These are phyloP conservation scores for Boletus fagicola DNA, from an alignment of 768 basidiomycete species.

Conservation along the genomic window DNA sequence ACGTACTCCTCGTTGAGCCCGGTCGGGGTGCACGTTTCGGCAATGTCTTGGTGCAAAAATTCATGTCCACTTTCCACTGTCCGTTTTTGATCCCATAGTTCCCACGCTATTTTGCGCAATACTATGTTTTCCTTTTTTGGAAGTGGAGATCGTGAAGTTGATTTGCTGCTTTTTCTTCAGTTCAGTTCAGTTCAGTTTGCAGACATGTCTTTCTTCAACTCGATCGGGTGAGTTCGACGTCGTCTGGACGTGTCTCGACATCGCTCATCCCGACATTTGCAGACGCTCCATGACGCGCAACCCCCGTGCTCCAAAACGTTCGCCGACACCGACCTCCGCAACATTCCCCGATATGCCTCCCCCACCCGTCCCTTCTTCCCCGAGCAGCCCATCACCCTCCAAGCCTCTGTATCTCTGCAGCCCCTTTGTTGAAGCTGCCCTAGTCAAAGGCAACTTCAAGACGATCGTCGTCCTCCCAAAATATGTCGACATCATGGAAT, in stretches of 20 bases:
- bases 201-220: slow-evolving; percentile 83
- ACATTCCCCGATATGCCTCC: slow-evolving; percentile 49
- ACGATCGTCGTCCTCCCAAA: slow-evolving; percentile 96
- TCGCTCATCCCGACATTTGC: slow-evolving; percentile 9
- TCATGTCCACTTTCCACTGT: neutral
- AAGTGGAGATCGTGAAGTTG: neutral
- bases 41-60: slow-evolving; percentile 9
- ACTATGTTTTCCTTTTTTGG: slow-evolving; percentile 6
- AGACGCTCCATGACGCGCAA: slow-evolving; percentile 77
- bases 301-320: slow-evolving; percentile 67
- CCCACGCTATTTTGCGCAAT: slow-evolving; percentile 20
- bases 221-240: slow-evolving; percentile 57
- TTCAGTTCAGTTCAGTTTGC: too few species aligned
- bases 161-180: too few species aligned
- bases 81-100: slow-evolving; percentile 1
- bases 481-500: slow-evolving; percentile 94
- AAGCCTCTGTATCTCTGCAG: slow-evolving; percentile 89
- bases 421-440: slow-evolving; percentile 91
- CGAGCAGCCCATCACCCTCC: slow-evolving; percentile 21
- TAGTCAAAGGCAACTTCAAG: slow-evolving; percentile 98
- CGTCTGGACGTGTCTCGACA: neutral
- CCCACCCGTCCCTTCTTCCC: slow-evolving; percentile 42
- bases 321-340: slow-evolving; percentile 72
- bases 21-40: slow-evolving; percentile 15
- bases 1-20: slow-evolving; percentile 10